Base-by-base conservation (phyloP, 2,329 filamentous ascomycete genomes). In the Didymella pomorum region DNA sequence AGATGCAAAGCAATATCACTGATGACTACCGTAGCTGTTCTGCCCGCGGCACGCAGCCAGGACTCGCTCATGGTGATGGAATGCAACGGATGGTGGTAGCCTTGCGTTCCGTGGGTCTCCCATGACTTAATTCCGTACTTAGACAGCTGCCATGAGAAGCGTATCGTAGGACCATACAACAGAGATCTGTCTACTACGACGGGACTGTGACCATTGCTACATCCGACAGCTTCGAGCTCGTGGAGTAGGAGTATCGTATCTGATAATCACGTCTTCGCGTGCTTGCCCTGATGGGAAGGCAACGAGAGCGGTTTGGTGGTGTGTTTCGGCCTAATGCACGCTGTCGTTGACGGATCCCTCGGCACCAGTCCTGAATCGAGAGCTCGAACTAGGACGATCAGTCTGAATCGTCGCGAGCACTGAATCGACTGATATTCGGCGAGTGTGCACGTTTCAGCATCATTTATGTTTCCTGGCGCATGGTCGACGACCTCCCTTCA, bases 301-400 rank as follows among this genome's bases (percentile, higher is more conserved):
- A 33, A 51, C 41, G 45, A 58, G 56, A 60, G 61, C 52, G 52
- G 49, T 23, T 26, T 52, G 47, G 29, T 60, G 60, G 51, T 48
- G 58, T 52, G 65, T 67, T 67, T 66, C 60, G 61, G 51, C 48
- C 54, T 53, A 50, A 60, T 63, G 56, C 61, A 60, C 43, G 50
- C 45, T 57, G 56, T 53, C 60, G 61, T 57, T 49, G 31, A 49
- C 52, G 55, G 48, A 42, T 56, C 37, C 31, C 39, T 52, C 50
- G 29, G 51, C 56, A 50, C 14, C 49, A 42, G 41, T 23, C 46
- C 43, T 50, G 55, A 49, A 39, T 62, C 23, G 29, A 41, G 23
- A 44, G 23, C 20, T 20, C 12, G 7, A 39, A 39, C 16, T 20
- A 49, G 29, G n/a, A 26, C 29, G 47, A 48, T 35, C 49, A 26